Conservation (phyloP, 352 stramenopile genomes). For the Phytophthora palmivora region DNA sequence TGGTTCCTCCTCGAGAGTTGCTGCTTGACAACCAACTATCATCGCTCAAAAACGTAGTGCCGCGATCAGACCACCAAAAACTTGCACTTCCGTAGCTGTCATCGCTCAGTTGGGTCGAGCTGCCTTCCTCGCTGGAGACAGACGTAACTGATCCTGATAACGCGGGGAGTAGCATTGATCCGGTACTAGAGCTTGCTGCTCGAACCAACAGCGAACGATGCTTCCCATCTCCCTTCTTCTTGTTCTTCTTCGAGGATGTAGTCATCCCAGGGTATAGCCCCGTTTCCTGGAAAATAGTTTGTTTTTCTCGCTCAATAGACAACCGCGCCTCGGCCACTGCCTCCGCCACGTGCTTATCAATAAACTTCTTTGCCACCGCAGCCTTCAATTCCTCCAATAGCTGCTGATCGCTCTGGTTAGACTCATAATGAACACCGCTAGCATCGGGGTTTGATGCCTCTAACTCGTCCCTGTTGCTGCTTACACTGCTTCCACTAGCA, state of each 20-base stretch:
- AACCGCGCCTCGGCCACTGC: conserved; percentile 63
- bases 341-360: conserved; percentile 82
- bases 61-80: conserved; percentile 57
- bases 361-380: conserved; percentile 63
- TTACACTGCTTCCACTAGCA: conserved; percentile 49
- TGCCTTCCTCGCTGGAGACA: conserved; percentile 45
- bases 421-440: conserved; percentile 3
- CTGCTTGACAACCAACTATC: conserved; percentile 54
- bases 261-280: conserved; percentile 58
- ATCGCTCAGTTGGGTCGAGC: conserved; percentile 43
- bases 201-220: conserved; percentile 35
- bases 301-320: conserved; percentile 76
- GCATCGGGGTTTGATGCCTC: conserved; percentile 15
- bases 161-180: conserved; percentile 31
- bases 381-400: conserved; percentile 61
- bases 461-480: conserved; percentile 30
- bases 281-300: conserved; percentile 69
- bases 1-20: conserved; percentile 34
- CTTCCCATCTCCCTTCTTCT: conserved; percentile 30
- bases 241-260: conserved; percentile 30
- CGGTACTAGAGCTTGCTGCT: conserved; percentile 36
- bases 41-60: conserved; percentile 46
- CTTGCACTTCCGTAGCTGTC: conserved; percentile 46
- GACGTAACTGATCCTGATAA: conserved; percentile 35
- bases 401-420: conserved; percentile 42